These are phyloP conservation scores for Saccharum officinarum DNA, from an alignment of 176 grass and related monocot genomes.

Conservation along the genomic window DNA sequence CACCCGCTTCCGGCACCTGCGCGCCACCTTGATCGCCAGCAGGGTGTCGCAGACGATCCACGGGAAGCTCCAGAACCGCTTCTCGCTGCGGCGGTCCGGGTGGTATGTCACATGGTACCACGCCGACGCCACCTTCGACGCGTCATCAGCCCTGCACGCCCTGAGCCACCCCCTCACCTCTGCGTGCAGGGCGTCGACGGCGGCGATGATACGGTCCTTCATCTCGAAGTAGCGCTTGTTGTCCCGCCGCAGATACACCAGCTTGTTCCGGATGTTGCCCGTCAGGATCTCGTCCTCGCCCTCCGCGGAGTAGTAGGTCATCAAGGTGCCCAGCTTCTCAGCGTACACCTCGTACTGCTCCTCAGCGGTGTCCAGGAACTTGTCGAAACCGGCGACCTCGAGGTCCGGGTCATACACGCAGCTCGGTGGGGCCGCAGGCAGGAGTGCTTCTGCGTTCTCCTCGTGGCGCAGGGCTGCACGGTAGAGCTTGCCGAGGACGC, in stretches of 20 bases:
- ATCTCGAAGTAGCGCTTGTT: conserved; percentile 85
- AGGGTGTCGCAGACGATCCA: conserved; percentile 67
- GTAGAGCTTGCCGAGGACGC: conserved; percentile 76
- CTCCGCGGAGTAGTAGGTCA: conserved; percentile 68
- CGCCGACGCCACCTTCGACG: conserved; percentile 68
- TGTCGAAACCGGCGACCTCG: conserved; percentile 55
- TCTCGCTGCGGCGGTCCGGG: conserved; percentile 36
- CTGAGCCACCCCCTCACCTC: conserved; percentile 63
- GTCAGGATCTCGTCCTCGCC: conserved; percentile 94
- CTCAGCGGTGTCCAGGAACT: conserved; percentile 57
- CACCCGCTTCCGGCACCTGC: conserved; percentile 19
- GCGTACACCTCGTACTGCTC: conserved; percentile 56
- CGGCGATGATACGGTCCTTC: conserved; percentile 85
- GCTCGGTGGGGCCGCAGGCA: neutral
- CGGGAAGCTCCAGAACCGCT: conserved; percentile 76
- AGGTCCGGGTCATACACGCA: conserved; percentile 60
- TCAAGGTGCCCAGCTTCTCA: conserved; percentile 70
- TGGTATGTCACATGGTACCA: conserved; percentile 92
- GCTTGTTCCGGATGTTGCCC: conserved; percentile 76
- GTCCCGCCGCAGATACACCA: conserved; percentile 67
- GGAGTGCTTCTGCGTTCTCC: conserved; percentile 24
- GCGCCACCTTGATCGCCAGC: conserved; percentile 59
- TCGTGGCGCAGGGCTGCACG: conserved; percentile 33
- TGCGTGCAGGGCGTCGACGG: conserved; percentile 50
- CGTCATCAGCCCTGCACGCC: conserved; percentile 22